Conservation (phyloP, 2,329 filamentous ascomycete species). For the Curvularia lunata region DNA sequence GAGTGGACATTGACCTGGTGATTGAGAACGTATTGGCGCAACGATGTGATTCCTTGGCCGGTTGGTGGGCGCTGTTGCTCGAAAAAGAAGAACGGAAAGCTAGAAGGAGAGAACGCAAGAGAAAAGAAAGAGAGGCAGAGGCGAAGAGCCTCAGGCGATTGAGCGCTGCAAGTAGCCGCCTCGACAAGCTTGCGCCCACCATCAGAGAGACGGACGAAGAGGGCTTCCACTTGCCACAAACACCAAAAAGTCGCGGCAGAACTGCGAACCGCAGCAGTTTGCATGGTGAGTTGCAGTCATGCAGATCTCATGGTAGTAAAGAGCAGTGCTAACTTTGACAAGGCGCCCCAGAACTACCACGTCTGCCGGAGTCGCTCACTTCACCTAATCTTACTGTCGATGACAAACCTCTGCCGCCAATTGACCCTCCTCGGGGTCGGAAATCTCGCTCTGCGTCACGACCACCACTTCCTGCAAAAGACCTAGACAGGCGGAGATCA, state of each 20-base stretch:
- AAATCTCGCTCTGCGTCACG: constrained; percentile 80
- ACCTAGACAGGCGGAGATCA: constrained; percentile 69
- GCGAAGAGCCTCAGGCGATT: constrained; percentile 79
- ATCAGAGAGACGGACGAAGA: constrained; percentile 82
- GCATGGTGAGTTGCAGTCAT: constrained; percentile 53
- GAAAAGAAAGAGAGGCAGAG: constrained; percentile 83
- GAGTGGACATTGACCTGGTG: constrained; percentile 91
- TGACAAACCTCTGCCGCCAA: constrained; percentile 66
- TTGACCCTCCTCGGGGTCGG: constrained; percentile 79
- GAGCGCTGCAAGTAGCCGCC: constrained; percentile 85
- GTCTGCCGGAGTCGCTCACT: constrained; percentile 68
- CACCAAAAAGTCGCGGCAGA: constrained; percentile 75
- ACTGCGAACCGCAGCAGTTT: constrained; percentile 71
- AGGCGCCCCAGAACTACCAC: constrained; percentile 72
- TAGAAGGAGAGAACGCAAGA: constrained; percentile 76
- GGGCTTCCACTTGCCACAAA: constrained; percentile 59
- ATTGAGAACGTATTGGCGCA: constrained; percentile 93
- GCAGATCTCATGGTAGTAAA: not conserved
- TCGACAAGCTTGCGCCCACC: constrained; percentile 80
- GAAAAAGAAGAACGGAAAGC: constrained; percentile 95
- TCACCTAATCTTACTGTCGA: constrained; percentile 50
- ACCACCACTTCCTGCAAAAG: constrained; percentile 85
- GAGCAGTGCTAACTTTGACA: constrained; percentile 49
- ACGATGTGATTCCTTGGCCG: constrained; percentile 85
- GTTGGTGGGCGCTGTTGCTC: constrained; percentile 94